Percentiles rank a stretch among this genome's conserved stretches.
phyloP scores from a whole-genome alignment of 331 rosid genomes.

The Dryas integrifolia region DNA sequence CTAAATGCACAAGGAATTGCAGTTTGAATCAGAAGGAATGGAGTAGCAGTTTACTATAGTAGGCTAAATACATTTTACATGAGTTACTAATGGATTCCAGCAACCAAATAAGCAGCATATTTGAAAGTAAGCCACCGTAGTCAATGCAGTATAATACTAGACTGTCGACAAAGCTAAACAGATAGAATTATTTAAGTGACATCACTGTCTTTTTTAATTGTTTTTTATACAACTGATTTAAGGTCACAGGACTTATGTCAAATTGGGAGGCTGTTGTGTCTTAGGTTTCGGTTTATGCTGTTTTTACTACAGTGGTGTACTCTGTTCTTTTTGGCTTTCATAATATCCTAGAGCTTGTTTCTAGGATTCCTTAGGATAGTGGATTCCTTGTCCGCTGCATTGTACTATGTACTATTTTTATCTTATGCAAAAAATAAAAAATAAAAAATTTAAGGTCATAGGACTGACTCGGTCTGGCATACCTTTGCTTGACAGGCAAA shows the following conservation, averaged over 20 bases:
- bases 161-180: conserved; percentile 17
- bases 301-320: no score
- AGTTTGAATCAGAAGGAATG: not conserved
- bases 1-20: not conserved
- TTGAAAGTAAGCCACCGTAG: not conserved
- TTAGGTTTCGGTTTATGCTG: no score
- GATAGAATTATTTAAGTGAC: conserved; percentile 4
- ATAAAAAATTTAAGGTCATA: not conserved
- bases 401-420: no score
- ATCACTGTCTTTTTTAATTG: conserved; percentile 15
- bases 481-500: conserved; percentile 96
- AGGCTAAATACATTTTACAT: not conserved
- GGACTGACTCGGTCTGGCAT: conserved; percentile 26
- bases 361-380: no score
- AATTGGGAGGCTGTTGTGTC: no score
- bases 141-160: not conserved
- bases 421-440: no score
- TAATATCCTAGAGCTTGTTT: no score
- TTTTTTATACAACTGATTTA: conserved; percentile 8
- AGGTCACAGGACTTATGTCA: not conserved
- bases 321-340: no score
- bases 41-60: not conserved
- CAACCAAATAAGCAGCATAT: not conserved
- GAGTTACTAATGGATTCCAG: not conserved
- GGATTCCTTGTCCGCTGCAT: no score